Conservation (phyloP, 1,139 yeast genomes). For the Saccharomyces hybrid region DNA sequence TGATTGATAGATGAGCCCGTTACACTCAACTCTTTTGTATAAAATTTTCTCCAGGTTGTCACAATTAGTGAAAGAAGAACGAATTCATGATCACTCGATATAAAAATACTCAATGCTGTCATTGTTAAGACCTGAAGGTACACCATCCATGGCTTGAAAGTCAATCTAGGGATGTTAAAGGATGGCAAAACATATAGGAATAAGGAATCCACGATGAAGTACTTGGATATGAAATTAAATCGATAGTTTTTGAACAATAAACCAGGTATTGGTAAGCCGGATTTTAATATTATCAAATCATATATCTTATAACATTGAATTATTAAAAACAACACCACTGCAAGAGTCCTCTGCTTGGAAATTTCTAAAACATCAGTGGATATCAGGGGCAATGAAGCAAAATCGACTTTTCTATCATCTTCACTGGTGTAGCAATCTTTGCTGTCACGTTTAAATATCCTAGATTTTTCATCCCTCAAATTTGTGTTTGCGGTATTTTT, state of each 20-base stretch:
- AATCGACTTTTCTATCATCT: neutral
- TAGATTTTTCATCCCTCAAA: neutral
- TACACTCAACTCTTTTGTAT: slow-evolving; percentile 59
- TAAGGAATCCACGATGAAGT: slow-evolving; percentile 61
- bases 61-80: slow-evolving; percentile 46
- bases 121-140: slow-evolving; percentile 33
- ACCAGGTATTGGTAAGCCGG: slow-evolving; percentile 26
- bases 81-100: slow-evolving; percentile 35
- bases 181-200: slow-evolving; percentile 65
- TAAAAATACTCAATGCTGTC: slow-evolving; percentile 33
- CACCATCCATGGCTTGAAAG: slow-evolving; percentile 40
- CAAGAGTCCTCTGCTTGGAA: slow-evolving; percentile 72
- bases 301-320: slow-evolving; percentile 78
- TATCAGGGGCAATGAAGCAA: slow-evolving; percentile 36
- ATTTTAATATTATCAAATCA: slow-evolving; percentile 46
- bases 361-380: slow-evolving; percentile 56
- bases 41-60: slow-evolving; percentile 42
- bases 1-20: slow-evolving; percentile 45
- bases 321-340: slow-evolving; percentile 56
- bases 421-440: neutral
- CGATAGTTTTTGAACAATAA: slow-evolving; percentile 40
- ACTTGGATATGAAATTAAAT: slow-evolving; percentile 60
- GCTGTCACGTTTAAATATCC: neutral
- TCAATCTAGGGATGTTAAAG: slow-evolving; percentile 65
- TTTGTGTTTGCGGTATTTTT: neutral